Conservation (phyloP, 805 yeast genomes). For the Sugiyamaella smithiae region DNA sequence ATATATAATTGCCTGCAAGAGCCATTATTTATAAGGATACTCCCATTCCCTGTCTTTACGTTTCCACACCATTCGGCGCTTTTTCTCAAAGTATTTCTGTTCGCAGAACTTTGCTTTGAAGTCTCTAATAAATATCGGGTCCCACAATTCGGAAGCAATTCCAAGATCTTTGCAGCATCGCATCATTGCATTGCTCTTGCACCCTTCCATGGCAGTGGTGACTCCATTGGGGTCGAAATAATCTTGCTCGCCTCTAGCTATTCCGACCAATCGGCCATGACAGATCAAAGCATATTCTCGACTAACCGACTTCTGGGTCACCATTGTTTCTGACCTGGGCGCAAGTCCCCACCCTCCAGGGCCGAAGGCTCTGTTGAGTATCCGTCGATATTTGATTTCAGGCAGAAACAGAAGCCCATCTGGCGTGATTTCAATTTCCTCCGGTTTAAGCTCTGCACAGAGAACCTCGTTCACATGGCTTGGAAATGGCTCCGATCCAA, state of each 20-base stretch:
- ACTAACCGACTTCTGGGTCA: constrained; percentile 72
- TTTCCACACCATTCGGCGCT: constrained; percentile 76
- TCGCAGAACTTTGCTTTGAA: constrained; percentile 69
- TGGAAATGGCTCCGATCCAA: constrained; percentile 76
- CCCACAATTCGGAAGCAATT: constrained; percentile 96
- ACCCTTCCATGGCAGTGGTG: constrained; percentile 96
- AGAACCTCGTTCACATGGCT: constrained; percentile 58
- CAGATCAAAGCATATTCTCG: constrained; percentile 88
- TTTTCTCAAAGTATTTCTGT: constrained; percentile 68
- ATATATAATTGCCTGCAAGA: too few relatives aligned
- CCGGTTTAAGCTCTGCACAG: constrained; percentile 56
- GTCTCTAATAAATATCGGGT: constrained; percentile 77
- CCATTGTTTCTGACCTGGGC: constrained; percentile 80
- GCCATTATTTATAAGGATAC: constrained; percentile 67
- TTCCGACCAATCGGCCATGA: constrained; percentile 81
- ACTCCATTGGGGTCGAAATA: constrained; percentile 82
- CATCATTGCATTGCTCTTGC: constrained; percentile 95
- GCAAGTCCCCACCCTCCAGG: constrained; percentile 99
- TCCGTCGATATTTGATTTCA: constrained; percentile 90
- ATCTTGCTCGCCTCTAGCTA: constrained; percentile 95
- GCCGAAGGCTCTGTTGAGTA: constrained; percentile 87
- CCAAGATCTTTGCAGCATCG: constrained; percentile 97
- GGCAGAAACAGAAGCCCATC: constrained; percentile 92
- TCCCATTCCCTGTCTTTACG: constrained; percentile 78
- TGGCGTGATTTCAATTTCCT: constrained; percentile 90